Evolutionary conservation across 192 early-diverging fungal species (phyloP).

Genomic region (Entomortierella lignicola): DNA sequence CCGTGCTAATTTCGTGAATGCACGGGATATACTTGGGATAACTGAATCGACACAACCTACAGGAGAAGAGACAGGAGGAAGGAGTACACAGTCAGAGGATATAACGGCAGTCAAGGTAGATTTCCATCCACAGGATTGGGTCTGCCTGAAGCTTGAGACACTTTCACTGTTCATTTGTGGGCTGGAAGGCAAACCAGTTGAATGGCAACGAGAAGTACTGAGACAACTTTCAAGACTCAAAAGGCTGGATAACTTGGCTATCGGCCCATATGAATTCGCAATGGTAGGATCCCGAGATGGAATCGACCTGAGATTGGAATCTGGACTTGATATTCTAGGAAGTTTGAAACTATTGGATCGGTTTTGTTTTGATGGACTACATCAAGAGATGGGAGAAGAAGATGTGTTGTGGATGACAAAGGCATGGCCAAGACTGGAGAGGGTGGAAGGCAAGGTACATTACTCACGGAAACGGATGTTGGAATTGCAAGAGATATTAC

Average conservation of each 20-base stretch:
- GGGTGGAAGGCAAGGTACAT: constrained; percentile 18
- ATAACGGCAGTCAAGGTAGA: neutral
- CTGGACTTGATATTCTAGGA: constrained; percentile 2
- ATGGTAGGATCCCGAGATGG: constrained; percentile 12
- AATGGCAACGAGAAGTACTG: neutral
- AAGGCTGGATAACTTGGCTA: constrained; percentile 2
- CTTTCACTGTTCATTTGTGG: constrained; percentile 20
- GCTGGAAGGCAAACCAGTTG: constrained; percentile 1
- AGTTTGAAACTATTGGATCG: neutral
- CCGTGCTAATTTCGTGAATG: constrained; percentile 2
- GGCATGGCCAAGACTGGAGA: constrained; percentile 10
- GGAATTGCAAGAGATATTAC: constrained; percentile 9
- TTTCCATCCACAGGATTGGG: constrained; percentile 10
- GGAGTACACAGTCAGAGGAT: neutral
- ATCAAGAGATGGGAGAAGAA: constrained; percentile 13
- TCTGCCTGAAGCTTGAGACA: constrained; percentile 3
- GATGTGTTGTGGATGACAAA: constrained; percentile 26
- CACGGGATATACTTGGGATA: constrained; percentile 11
- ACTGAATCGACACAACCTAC: neutral
- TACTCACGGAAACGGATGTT: neutral
- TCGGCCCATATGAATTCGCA: neutral
- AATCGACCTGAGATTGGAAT: constrained; percentile 4
- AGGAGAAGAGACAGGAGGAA: neutral
- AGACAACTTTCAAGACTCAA: constrained; percentile 14
- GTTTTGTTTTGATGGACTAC: constrained; percentile 24